Base-by-base conservation (phyloP, 768 basidiomycete species). In the Collybia mongolica region DNA sequence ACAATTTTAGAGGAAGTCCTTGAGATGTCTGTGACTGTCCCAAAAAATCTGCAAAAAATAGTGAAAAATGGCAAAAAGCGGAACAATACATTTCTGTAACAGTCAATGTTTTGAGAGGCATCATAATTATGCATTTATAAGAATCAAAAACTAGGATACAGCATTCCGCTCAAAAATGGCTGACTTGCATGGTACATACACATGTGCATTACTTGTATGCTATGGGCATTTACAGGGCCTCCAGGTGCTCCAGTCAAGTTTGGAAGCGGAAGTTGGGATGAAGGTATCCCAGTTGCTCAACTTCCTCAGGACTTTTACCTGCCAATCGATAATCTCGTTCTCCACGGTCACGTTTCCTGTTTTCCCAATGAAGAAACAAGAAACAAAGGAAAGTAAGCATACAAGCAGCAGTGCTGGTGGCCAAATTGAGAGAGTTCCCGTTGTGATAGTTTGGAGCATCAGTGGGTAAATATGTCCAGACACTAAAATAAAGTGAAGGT, bases 251-350 rank as follows among this genome's bases (percentile, higher is more conserved):
- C 11, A 12, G 39, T 53, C 38, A 57, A 9, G 44, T 55, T 51
- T 76, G 75, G 49, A 74, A 79, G 14, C 71, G 64, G 59, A 74
- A 79, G 5, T 58, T 54, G 8, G 77, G 77, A 61, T 79, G 76
- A n/a, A 67, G 56, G 54, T 74, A 73, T 2, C 77, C 76, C 42
- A 79, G 54, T 39, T 72, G 55, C 45, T 68, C 64, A 15, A 73
- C 59, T 50, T 77, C 71, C 36, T 70, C 59, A 24, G 48, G 47
- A 0, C 65, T 68, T 56, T 71, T 75, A 1, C 71, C 72, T 32
- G 67, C 63, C 20, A 77, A 43, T 24, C 75, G 67, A 53, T 69
- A 55, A 49, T 77, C 69, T 38, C 75, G 63, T 41, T 72, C 70
- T 9, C 76, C 75, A 39, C 70, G 66, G 38, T 66, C 67, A 4